Evolutionary conservation across 2,329 filamentous ascomycete species (phyloP).

Genomic region (Trichoderma gracile): DNA sequence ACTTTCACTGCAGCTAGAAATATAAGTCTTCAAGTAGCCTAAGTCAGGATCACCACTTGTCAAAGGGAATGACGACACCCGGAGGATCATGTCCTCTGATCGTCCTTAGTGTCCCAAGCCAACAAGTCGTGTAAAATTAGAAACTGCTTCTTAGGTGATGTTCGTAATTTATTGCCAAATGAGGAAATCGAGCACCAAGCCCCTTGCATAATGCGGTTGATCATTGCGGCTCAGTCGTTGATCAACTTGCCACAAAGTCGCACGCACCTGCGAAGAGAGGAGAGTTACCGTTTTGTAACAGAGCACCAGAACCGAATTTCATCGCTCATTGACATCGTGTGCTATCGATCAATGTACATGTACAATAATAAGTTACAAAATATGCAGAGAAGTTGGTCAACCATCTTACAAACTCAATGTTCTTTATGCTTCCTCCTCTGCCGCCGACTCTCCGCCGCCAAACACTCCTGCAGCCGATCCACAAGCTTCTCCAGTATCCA

Average conservation of each 20-base stretch:
- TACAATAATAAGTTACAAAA: background rate
- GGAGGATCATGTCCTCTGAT: background rate
- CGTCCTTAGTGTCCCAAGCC: background rate
- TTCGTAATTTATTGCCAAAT: background rate
- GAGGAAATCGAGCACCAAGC: background rate
- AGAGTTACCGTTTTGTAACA: too few species aligned
- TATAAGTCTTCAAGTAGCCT: too few species aligned
- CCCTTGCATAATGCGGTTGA: background rate
- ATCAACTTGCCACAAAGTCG: background rate
- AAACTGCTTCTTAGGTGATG: background rate
- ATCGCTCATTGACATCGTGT: background rate
- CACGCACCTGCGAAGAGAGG: too few species aligned
- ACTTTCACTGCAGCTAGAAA: too few species aligned
- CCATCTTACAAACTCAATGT: background rate
- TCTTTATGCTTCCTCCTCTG: background rate
- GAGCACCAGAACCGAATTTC: background rate
- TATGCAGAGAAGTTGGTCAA: background rate
- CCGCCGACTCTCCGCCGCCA: slow-evolving; percentile 9
- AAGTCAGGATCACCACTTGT: background rate
- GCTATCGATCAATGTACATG: background rate
- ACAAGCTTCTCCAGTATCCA: slow-evolving; percentile 20
- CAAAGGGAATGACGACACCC: background rate
- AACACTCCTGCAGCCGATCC: slow-evolving; percentile 16
- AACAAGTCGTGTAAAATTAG: background rate
- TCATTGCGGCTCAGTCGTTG: background rate